These are phyloP conservation scores for Harringtonia lauricola DNA, from an alignment of 2,329 filamentous ascomycete species.

Conservation along the genomic window DNA sequence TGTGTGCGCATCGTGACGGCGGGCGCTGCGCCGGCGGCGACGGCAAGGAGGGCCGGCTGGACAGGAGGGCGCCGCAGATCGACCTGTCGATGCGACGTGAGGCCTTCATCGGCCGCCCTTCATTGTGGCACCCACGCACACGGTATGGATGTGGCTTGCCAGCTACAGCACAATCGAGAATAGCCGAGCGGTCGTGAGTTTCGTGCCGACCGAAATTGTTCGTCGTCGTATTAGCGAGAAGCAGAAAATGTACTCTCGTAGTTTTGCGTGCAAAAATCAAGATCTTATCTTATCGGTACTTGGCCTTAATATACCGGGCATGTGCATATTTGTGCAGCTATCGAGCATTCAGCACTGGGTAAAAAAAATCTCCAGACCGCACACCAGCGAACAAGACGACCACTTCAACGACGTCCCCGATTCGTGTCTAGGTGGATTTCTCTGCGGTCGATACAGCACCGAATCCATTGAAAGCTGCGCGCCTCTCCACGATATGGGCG, in stretches of 20 bases:
- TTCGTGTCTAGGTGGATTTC: too few relatives aligned
- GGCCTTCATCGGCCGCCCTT: conserved; percentile 49
- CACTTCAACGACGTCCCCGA: too few relatives aligned
- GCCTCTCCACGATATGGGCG: conserved; percentile 8
- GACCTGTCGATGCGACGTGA: conserved; percentile 47
- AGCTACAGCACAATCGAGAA: too few relatives aligned
- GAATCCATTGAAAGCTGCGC: too few relatives aligned
- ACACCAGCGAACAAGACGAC: too few relatives aligned
- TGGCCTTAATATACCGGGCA: background rate
- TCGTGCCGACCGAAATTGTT: too few relatives aligned
- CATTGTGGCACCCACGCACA: conserved; percentile 27
- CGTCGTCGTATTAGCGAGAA: too few relatives aligned
- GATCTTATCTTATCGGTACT: background rate
- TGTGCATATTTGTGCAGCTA: background rate
- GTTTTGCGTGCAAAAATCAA: background rate
- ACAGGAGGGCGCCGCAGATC: conserved; percentile 45
- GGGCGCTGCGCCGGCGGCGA: background rate
- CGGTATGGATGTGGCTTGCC: background rate
- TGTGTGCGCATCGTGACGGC: conserved; percentile 4
- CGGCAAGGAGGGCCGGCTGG: conserved; percentile 25
- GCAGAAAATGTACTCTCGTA: background rate
- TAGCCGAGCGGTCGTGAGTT: too few relatives aligned
- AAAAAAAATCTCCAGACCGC: background rate
- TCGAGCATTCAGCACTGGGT: background rate
- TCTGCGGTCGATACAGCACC: too few relatives aligned